Base-by-base conservation (phyloP, 805 yeast species). In the Kurtzmaniella fragi region DNA sequence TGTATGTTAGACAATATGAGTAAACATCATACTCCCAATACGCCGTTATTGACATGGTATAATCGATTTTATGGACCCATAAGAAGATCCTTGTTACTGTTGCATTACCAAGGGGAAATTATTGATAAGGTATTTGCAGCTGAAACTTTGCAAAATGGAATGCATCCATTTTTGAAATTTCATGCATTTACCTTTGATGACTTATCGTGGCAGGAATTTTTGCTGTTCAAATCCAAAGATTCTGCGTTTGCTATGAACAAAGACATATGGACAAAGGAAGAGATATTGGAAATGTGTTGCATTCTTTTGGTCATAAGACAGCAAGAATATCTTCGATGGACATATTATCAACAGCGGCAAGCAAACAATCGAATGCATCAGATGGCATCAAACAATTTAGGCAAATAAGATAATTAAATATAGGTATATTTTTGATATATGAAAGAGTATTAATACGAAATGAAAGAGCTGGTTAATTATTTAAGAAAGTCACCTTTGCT, bases 401-500 rank as follows among this genome's bases (percentile, higher is more conserved):
- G 14, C 13, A 16, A 16, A 16, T 5, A 30, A 8, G 17, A 5
- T 31, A 15, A 27, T 10, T 27, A 27, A 10, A 10, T 10, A 10
- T 27, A 27, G 29, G 29, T 10, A 12, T 27, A 10, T 27, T 27
- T 27, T 27, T 27, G 12, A 12, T 27, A 27, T 27, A 27, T 12
- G 12, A 27, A 27, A 27, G 11, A 10, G 10, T 27, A 10, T 27
- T 10, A 27, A 27, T n/a, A n/a, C n/a, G n/a, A n/a, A n/a, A n/a
- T n/a, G n/a, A n/a, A n/a, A n/a, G n/a, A n/a, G n/a, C n/a, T n/a
- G n/a, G n/a, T n/a, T n/a, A n/a, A n/a, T n/a, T 43, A 57, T 39
- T 48, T 46, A 36, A 57, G 42, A 37, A 57, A 57, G 32, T 50
- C 59, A 6, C 46, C 49, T 34, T 52, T 46, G 34, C 46, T 41